phyloP scores from a whole-genome alignment of 108 stramenopile genomes.

The Ochromonas danica region DNA sequence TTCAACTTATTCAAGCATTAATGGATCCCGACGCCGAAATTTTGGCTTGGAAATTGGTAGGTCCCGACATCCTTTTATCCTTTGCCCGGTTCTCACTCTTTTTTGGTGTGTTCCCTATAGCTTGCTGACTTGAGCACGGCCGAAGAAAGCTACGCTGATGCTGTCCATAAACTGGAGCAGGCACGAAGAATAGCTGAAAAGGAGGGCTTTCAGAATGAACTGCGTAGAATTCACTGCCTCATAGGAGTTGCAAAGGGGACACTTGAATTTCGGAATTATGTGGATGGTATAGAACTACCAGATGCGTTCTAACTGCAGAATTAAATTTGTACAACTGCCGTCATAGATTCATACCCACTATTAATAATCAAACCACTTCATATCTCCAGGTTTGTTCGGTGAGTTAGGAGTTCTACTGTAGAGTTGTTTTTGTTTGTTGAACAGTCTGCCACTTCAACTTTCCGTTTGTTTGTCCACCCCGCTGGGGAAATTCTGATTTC shows the following conservation, averaged over 20 bases:
- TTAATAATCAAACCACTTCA: no score
- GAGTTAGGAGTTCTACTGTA: no score
- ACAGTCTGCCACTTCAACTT: no score
- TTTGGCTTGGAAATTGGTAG: constrained; percentile 50
- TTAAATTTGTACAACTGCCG: no score
- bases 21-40: constrained; percentile 51
- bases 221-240: constrained; percentile 51
- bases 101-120: constrained; percentile 31
- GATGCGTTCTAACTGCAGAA: no score
- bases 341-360: no score
- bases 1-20: constrained; percentile 53
- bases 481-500: no score
- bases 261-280: constrained; percentile 3
- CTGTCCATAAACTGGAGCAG: neutral
- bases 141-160: neutral
- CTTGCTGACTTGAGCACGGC: neutral
- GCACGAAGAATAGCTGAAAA: constrained; percentile 30
- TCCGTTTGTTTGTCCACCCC: no score
- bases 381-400: no score
- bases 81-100: neutral
- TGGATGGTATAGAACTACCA: no score
- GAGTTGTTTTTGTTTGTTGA: no score
- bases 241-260: constrained; percentile 47
- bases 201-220: constrained; percentile 38
- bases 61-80: no score